Evolutionary conservation across 1,284 basidiomycete species (phyloP), one percentile per base, ranked within the genome.

Genomic region (Ustilago loliicola): DNA sequence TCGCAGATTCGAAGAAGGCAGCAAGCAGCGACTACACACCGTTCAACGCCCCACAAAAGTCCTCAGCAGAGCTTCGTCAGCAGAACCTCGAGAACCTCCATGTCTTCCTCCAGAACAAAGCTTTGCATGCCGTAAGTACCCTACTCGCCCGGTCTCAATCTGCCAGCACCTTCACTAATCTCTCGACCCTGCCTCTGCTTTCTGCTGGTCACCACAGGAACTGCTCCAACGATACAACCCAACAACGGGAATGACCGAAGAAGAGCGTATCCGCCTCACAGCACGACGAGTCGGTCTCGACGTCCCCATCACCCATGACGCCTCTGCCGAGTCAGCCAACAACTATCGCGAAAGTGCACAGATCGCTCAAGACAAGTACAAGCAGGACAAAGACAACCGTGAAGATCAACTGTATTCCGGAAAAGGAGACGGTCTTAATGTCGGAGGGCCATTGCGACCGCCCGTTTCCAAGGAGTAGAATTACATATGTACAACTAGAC

Each of bases 201-300:
- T 94, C 93, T 88, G 88, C 88, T 88, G 23, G 87, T 95, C 47
- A 87, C 95, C 66, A 53, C 66, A 77, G 74, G 76, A 78, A 40
- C 72, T 82, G 23, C 66, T 77, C 34, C 69, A 80, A 50, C 53
- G 93, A 65, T 97, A 97, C 88, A 96, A 95, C 85, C 94, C 95
- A 0, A 88, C 93, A 13, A 87, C 92, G 56, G 93, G 93, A 80
- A 89, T 95, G 81, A 91, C 93, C 0, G 88, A 90, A 25, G 91
- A 94, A 81, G 94, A 96, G 83, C 89, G 92, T 68, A 89, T 96
- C 66, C 89, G 91, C 72, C 93, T 93, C 1, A 95, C 95, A 0
- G 94, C 94, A 5, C 89, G 92, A 57, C 89, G 94, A 64, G 95
- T 97, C 47, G 95, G 95, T 4, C 88, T 97, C 51, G 85, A 89